Conservation (phyloP, 1,139 yeast genomes). For the Suhomyces chickasaworum region DNA sequence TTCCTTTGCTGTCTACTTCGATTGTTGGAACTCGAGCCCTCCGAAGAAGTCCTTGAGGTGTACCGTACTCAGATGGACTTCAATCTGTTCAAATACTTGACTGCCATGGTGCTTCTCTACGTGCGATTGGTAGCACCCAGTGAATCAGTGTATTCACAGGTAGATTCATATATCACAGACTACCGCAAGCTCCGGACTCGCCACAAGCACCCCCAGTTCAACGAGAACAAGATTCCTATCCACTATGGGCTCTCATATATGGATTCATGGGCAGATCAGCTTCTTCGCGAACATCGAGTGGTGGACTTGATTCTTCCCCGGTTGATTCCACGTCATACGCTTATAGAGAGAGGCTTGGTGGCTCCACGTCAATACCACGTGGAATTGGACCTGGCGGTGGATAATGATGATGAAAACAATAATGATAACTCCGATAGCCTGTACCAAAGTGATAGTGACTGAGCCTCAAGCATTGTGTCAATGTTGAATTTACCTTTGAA, state of each 20-base stretch:
- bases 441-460: conserved; percentile 33
- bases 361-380: conserved; percentile 39
- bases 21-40: conserved; percentile 64
- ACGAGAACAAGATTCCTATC: conserved; percentile 27
- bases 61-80: conserved; percentile 49
- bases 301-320: conserved; percentile 65
- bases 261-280: conserved; percentile 62
- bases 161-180: conserved; percentile 59
- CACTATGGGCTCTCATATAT: conserved; percentile 44
- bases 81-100: conserved; percentile 65
- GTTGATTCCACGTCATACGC: conserved; percentile 38
- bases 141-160: conserved; percentile 44
- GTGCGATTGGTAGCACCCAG: conserved; percentile 52
- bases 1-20: conserved; percentile 67
- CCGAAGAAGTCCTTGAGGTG: conserved; percentile 51
- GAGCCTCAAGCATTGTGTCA: neutral
- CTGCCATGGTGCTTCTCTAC: conserved; percentile 61
- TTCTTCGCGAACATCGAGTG: conserved; percentile 52
- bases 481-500: too few species aligned
- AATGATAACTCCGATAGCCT: conserved; percentile 6
- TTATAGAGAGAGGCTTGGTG: conserved; percentile 44
- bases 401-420: neutral
- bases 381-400: conserved; percentile 21
- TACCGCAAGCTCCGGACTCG: conserved; percentile 50
- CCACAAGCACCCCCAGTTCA: conserved; percentile 24